phyloP scores from a whole-genome alignment of 139 green algal species.

The Picocystis salinarum region DNA sequence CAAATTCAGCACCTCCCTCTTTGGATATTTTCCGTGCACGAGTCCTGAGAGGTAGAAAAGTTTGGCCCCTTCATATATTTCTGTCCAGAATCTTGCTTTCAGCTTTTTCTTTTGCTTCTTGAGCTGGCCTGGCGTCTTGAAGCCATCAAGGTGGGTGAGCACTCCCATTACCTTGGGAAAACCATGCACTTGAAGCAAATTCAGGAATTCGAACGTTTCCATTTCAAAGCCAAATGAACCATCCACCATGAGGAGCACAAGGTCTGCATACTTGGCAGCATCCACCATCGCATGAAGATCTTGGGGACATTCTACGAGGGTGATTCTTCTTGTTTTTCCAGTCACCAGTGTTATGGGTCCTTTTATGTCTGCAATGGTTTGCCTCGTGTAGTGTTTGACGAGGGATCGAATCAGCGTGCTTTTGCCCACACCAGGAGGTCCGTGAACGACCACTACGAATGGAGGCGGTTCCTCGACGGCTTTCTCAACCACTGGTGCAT shows the following conservation, averaged over 20 bases:
- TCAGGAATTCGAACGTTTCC: slow-evolving; percentile 99
- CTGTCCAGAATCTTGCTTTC: slow-evolving; percentile 74
- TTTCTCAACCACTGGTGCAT: slow-evolving; percentile 34
- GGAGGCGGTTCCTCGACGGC: slow-evolving; percentile 61
- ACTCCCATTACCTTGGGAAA: slow-evolving; percentile 98
- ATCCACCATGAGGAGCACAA: slow-evolving; percentile 91
- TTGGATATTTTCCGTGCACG: slow-evolving; percentile 44
- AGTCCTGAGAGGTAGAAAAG: slow-evolving; percentile 79
- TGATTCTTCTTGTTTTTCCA: slow-evolving; percentile 68
- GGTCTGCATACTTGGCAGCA: slow-evolving; percentile 85
- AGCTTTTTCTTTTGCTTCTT: slow-evolving; percentile 49
- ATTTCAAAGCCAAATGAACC: slow-evolving; percentile 95
- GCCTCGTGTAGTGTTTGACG: slow-evolving; percentile 90
- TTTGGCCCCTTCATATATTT: slow-evolving; percentile 96
- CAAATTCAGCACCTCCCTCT: slow-evolving; percentile 66
- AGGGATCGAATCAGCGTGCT: slow-evolving; percentile 77
- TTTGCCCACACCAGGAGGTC: slow-evolving; percentile 72
- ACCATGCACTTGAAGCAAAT: slow-evolving; percentile 81
- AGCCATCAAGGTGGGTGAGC: slow-evolving; percentile 91
- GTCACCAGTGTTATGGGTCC: slow-evolving; percentile 82
- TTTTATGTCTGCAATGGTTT: slow-evolving; percentile 61
- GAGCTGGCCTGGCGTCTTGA: too few species aligned
- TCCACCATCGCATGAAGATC: slow-evolving; percentile 81
- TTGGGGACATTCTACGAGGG: slow-evolving; percentile 77
- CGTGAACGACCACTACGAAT: slow-evolving; percentile 86